Percentiles rank a stretch among this genome's conserved stretches.
These are phyloP conservation scores for Cercospora sp. DNA, from an alignment of 2,329 filamentous ascomycete genomes.

Conservation along the genomic window DNA sequence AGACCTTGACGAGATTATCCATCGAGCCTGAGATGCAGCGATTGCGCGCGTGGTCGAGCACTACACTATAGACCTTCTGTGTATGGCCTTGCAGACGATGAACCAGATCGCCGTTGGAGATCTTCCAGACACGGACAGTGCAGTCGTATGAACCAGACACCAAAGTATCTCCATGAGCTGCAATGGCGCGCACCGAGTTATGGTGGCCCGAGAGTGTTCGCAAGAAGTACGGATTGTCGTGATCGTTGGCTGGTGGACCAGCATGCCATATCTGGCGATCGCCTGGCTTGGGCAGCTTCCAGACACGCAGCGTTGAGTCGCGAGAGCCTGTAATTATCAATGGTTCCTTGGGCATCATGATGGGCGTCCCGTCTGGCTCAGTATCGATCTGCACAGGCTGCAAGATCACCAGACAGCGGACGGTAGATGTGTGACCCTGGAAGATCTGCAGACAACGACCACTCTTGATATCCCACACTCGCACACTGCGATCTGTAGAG, in stretches of 20 bases:
- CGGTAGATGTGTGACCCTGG: constrained; percentile 95
- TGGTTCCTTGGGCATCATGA: constrained; percentile 91
- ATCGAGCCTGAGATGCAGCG: constrained; percentile 97
- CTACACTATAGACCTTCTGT: constrained; percentile 96
- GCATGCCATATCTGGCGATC: constrained; percentile 78
- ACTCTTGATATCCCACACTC: constrained; percentile 98
- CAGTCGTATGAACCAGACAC: constrained; percentile 97
- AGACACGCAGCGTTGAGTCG: constrained; percentile 90
- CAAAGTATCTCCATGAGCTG: constrained; percentile 90
- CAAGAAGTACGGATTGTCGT: constrained; percentile 92
- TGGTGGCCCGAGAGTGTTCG: constrained; percentile 81
- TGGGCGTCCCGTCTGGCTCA: constrained; percentile 67
- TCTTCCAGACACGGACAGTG: constrained; percentile 93
- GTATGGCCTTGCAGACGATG: constrained; percentile 83
- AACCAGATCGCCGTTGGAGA: constrained; percentile 86
- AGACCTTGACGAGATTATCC: constrained; percentile 97
- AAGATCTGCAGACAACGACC: constrained; percentile 93
- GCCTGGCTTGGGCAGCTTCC: constrained; percentile 82
- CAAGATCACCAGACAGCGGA: constrained; percentile 91
- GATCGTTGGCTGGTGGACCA: constrained; percentile 68
- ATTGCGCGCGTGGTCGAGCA: constrained; percentile 86
- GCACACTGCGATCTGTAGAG: constrained; percentile 93
- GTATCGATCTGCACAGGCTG: constrained; percentile 79
- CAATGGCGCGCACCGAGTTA: constrained; percentile 94
- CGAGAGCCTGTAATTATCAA: constrained; percentile 96